Conservation (phyloP, 169 alveolate genomes). For the Cryptosporidium canis region DNA sequence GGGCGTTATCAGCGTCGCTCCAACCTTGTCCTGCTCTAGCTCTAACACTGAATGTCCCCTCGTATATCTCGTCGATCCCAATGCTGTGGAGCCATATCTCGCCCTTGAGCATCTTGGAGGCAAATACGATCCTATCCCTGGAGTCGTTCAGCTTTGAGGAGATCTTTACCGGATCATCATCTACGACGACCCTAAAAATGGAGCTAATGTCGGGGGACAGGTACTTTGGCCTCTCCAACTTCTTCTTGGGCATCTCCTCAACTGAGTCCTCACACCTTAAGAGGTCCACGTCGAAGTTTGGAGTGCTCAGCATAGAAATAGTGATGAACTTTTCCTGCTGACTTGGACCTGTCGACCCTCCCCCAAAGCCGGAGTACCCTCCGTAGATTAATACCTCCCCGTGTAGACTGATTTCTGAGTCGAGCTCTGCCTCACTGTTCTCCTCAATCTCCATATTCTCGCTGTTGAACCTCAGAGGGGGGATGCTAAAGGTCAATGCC, state of each 20-base stretch:
- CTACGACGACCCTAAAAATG: neutral
- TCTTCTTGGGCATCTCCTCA: neutral
- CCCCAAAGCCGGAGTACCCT: conserved; percentile 7
- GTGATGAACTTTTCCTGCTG: neutral
- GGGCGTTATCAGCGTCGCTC: neutral
- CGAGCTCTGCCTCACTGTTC: neutral
- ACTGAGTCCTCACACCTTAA: neutral
- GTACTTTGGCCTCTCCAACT: conserved; percentile 10
- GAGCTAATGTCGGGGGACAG: conserved; percentile 33
- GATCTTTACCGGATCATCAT: conserved; percentile 20
- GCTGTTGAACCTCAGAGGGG: conserved; percentile 53
- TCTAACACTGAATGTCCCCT: conserved; percentile 9
- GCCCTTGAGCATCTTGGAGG: conserved; percentile 44
- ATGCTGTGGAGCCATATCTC: conserved; percentile 11
- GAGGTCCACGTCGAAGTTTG: conserved; percentile 52
- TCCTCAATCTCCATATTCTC: conserved; percentile 47
- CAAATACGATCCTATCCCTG: neutral
- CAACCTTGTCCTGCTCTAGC: neutral
- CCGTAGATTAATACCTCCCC: conserved; percentile 20
- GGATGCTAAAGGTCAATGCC: conserved; percentile 44
- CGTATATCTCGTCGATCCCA: conserved; percentile 17
- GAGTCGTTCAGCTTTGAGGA: conserved; percentile 17
- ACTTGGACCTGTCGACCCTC: neutral
- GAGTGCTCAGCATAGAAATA: conserved; percentile 22
- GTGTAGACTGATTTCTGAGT: neutral